Percentiles rank a stretch among this genome's conserved stretches.
These are phyloP conservation scores for Hypoxylon sp. DNA, from an alignment of 2,329 filamentous ascomycete genomes.

Conservation along the genomic window DNA sequence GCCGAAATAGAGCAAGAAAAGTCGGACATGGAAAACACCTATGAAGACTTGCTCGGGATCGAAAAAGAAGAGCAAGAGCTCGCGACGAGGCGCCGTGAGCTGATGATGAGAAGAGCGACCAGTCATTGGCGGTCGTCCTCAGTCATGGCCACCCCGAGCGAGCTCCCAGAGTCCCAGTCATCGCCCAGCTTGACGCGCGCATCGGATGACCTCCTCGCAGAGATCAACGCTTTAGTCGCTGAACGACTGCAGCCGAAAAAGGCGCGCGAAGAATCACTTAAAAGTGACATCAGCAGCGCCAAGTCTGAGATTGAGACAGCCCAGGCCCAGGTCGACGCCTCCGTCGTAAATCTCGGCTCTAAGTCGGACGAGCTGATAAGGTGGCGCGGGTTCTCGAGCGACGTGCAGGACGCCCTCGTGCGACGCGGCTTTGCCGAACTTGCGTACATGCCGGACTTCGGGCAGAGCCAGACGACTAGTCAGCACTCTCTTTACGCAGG, in stretches of 20 bases:
- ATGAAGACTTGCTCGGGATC: constrained; percentile 2
- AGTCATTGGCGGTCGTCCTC: constrained; percentile 4
- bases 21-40: constrained; percentile 6
- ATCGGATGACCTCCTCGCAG: background rate
- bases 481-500: background rate
- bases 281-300: background rate
- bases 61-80: constrained; percentile 14
- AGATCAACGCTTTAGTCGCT: background rate
- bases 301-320: constrained; percentile 4
- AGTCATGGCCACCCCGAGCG: background rate
- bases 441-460: constrained; percentile 9
- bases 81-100: constrained; percentile 7
- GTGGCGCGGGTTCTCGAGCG: constrained; percentile 14
- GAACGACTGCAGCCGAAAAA: background rate
- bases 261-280: background rate
- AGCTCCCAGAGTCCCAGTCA: background rate
- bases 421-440: constrained; percentile 15
- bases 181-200: background rate
- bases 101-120: constrained; percentile 2
- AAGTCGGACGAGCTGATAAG: constrained; percentile 16
- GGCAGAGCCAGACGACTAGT: background rate
- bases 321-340: constrained; percentile 1
- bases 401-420: constrained; percentile 11
- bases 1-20: constrained; percentile 6
- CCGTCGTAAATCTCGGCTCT: background rate